Percentiles rank a stretch among this genome's conserved stretches.
These are phyloP conservation scores for Elongisporangium anandrum DNA, from an alignment of 352 stramenopile species.

Conservation along the genomic window DNA sequence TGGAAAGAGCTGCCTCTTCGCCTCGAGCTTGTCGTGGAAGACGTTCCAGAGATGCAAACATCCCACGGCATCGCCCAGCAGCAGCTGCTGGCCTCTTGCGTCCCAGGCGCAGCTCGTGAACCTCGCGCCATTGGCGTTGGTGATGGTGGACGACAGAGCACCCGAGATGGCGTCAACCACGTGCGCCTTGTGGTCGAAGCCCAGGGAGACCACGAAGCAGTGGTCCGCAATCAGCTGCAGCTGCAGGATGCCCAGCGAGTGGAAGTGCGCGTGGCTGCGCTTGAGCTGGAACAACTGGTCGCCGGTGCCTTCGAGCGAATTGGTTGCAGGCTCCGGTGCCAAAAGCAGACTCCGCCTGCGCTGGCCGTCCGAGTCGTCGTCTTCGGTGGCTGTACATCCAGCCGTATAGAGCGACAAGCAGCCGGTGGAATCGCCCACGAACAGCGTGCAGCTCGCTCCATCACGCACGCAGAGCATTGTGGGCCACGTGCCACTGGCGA, in stretches of 20 bases:
- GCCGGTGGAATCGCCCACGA: constrained; percentile 59
- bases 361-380: constrained; percentile 11
- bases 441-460: constrained; percentile 38
- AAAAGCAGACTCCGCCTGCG: not conserved
- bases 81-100: constrained; percentile 31
- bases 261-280: constrained; percentile 56
- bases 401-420: constrained; percentile 55
- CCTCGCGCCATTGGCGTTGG: constrained; percentile 32
- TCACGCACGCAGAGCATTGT: constrained; percentile 50
- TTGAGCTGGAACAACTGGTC: constrained; percentile 44
- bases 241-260: constrained; percentile 52
- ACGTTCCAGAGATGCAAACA: constrained; percentile 64
- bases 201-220: constrained; percentile 70
- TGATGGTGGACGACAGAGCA: constrained; percentile 47
- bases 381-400: constrained; percentile 2
- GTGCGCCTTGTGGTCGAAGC: constrained; percentile 71
- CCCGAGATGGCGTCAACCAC: constrained; percentile 66
- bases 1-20: constrained; percentile 25
- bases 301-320: not conserved
- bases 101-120: constrained; percentile 70
- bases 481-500: constrained; percentile 47
- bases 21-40: constrained; percentile 58
- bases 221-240: constrained; percentile 57
- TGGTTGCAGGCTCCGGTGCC: not conserved
- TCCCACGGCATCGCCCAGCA: constrained; percentile 48